phyloP scores from a whole-genome alignment of 768 basidiomycete genomes.

The Rhodosporidiobolus odoratus region DNA sequence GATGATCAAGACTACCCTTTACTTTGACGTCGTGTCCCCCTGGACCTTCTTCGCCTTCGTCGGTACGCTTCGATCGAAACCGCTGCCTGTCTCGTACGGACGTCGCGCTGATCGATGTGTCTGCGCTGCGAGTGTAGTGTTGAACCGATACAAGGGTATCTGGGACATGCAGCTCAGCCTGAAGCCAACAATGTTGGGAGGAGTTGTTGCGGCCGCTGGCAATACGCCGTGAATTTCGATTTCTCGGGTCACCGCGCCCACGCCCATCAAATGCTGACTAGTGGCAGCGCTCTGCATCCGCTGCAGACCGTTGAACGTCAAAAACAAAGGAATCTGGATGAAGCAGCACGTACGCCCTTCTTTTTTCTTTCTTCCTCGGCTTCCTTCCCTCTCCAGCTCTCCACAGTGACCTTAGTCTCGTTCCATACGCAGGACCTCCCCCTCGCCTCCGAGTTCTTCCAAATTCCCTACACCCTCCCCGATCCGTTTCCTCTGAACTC shows the following conservation, averaged over 20 bases:
- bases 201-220: slow-evolving; percentile 23
- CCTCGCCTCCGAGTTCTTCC: slow-evolving; percentile 2
- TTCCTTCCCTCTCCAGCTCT: not conserved
- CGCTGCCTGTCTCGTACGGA: no score
- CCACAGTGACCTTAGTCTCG: not conserved
- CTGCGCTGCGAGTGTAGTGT: slow-evolving; percentile 4
- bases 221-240: slow-evolving; percentile 23
- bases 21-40: slow-evolving; percentile 18
- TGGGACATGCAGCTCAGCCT: slow-evolving; percentile 24
- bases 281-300: no score
- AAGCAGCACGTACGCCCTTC: not conserved
- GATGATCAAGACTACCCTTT: slow-evolving; percentile 5
- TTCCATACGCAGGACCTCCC: slow-evolving; percentile 17
- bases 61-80: not conserved
- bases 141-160: slow-evolving; percentile 11
- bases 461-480: slow-evolving; percentile 22
- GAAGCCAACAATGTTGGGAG: slow-evolving; percentile 31
- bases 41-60: slow-evolving; percentile 14
- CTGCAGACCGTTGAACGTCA: slow-evolving; percentile 20
- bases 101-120: no score
- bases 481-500: slow-evolving; percentile 28
- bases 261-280: no score
- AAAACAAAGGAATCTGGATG: slow-evolving; percentile 31
- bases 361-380: not conserved
- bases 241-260: not conserved